Base-by-base conservation (phyloP, 2,329 filamentous ascomycete species). In the Fusarium liriodendri region DNA sequence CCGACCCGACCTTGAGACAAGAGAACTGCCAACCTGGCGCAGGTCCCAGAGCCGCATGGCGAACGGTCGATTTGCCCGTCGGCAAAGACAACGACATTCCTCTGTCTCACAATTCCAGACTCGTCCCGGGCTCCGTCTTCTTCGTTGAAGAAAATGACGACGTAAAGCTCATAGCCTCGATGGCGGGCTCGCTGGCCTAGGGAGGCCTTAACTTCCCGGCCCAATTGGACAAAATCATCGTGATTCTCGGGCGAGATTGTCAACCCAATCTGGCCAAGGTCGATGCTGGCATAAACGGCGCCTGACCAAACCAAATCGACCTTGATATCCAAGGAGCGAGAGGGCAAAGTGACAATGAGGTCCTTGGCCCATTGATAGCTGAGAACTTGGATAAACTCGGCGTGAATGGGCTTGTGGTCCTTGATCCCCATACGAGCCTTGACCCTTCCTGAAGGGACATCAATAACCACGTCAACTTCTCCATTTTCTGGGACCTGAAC, bases 301-400 rank as follows among this genome's bases (percentile, higher is more conserved):
- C 73, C 73, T 0, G 62, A 54, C 4, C 69, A 75, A 5, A 63
- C 58, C 0, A 75, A 27, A n/a, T 69, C 29, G 6, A 67, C 33
- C 9, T 69, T 27, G 0, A 38, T 1, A 0, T 18, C 6, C 0
- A 42, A 42, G 10, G 38, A 42, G 38, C 22, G 54, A 0, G 70
- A 76, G 3, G 64, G 47, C 38, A 42, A 8, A 73, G 2, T 1
- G 69, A 70, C 4, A 47, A 7, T 6, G 5, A 76, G 0, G 1
- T 25, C 50, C n/a, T 63, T 64, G 16, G 55, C 52, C 3, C 67
- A 42, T 16, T 75, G 73, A 27, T 75, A 75, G 1, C 73, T 75
- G 16, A 62, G 58, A 2, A 75, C 70, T 16, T 74, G 75, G 42
- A 76, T 67, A 2, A 75, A 75, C 14, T 75, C 73, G 1, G 52